Evolutionary conservation across 768 basidiomycete genomes (phyloP), one percentile per base, ranked within the genome.

Genomic region (Kondoa malvinella): DNA sequence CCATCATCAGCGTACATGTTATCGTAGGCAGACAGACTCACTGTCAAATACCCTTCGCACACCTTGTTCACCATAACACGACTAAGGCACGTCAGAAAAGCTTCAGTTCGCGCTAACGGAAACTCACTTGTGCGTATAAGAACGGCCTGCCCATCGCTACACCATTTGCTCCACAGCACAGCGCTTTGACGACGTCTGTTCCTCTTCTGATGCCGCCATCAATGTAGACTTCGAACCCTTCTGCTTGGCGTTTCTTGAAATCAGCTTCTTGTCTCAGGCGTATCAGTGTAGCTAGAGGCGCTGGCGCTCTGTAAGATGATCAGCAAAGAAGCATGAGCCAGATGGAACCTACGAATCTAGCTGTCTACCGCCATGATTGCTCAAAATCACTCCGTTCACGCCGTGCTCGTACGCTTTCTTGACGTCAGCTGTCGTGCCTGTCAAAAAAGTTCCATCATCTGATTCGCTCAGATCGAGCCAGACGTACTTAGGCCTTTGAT

Each of bases 211-310:
- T 77, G 2, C 81, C 81, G 2, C 81, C 81, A 69, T 81, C 81
- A 17, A 80, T 75, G 68, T 77, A 81, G 12, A 81, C 76, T 69
- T 81, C 79, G 72, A 79, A 58, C 16, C 33, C 30, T 61, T 25
- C 12, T 56, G 50, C n/a, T 34, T 76, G 33, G 74, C 66, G 29
- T 4, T 31, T 27, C 80, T 76, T 3, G 79, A 74, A 33, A 78
- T 77, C 0, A 80, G 80, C 16, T 75, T 74, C 56, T 65, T 74
- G 69, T 8, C 76, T 73, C 29, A 81, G 77, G 50, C 79, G 78
- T 64, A 78, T 70, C 8, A 81, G 75, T 26, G 79, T 76, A 56
- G 90, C 87, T 32, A 92, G 75, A 0, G 88, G 84, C 4, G 89
- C 86, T 66, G 89, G 78, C 0, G 89, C 61, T 17, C 33, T 16